Evolutionary conservation across 257 asterid genomes (phyloP).

Genomic region (Scutellaria barbata): DNA sequence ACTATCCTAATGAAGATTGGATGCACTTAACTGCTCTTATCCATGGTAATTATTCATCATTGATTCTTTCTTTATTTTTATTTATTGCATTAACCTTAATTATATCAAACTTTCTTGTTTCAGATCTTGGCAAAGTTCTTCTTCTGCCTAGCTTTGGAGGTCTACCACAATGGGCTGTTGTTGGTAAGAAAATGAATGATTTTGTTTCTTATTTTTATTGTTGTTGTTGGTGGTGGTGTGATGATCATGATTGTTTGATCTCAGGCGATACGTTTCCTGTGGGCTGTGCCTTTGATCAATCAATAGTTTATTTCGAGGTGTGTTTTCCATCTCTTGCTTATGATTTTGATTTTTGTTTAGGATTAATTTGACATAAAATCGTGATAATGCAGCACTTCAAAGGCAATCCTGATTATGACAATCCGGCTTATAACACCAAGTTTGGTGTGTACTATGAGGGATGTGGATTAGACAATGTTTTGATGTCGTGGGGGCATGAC

Average conservation of each 20-base stretch:
- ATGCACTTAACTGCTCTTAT: slow-evolving; percentile 59
- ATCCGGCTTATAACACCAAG: slow-evolving; percentile 40
- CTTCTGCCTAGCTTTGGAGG: slow-evolving; percentile 56
- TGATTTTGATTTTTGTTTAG: neutral
- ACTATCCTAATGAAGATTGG: slow-evolving; percentile 59
- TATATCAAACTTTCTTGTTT: neutral
- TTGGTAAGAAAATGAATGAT: slow-evolving; percentile 37
- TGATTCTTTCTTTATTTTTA: neutral
- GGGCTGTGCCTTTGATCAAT: slow-evolving; percentile 53
- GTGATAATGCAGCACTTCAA: slow-evolving; percentile 46
- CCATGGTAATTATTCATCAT: slow-evolving; percentile 40
- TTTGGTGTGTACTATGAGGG: slow-evolving; percentile 48
- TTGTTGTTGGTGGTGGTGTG: neutral
- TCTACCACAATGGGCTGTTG: slow-evolving; percentile 61
- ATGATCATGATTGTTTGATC: neutral
- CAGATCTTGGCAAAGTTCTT: slow-evolving; percentile 61
- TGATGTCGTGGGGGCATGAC: slow-evolving; percentile 58
- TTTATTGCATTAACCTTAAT: neutral
- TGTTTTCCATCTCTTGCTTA: neutral
- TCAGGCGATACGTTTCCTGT: slow-evolving; percentile 61
- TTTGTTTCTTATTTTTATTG: neutral
- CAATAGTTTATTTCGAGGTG: slow-evolving; percentile 50
- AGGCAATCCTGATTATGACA: slow-evolving; percentile 40
- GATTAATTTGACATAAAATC: neutral
- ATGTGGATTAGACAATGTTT: slow-evolving; percentile 54